A percentile compares a stretch with the other conserved stretches of the same genome.
Evolutionary conservation across 176 grass and related monocot species (phyloP).

Genomic region (Raddia distichophylla): DNA sequence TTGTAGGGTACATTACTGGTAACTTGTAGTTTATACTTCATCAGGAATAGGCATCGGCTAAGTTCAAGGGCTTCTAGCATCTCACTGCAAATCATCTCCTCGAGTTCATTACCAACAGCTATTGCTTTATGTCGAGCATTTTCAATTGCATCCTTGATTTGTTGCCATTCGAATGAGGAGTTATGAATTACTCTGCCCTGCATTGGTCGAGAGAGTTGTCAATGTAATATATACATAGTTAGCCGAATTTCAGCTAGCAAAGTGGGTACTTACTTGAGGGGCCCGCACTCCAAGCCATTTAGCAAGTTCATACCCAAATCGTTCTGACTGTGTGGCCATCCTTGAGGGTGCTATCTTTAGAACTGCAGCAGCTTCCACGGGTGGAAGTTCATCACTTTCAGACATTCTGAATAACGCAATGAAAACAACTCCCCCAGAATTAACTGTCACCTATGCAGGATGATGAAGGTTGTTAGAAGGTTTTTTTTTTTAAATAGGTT

Average conservation of each 20-base stretch:
- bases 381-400: slow-evolving; percentile 38
- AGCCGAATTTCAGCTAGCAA: slow-evolving; percentile 24
- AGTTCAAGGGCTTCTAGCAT: slow-evolving; percentile 90
- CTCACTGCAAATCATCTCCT: slow-evolving; percentile 74
- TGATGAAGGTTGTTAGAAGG: background rate
- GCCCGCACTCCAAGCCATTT: slow-evolving; percentile 90
- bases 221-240: slow-evolving; percentile 20
- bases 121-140: slow-evolving; percentile 54
- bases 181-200: slow-evolving; percentile 89
- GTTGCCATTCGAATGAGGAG: slow-evolving; percentile 81
- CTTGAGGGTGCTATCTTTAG: slow-evolving; percentile 95
- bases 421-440: slow-evolving; percentile 93
- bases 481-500: background rate
- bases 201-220: slow-evolving; percentile 37
- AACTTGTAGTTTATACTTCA: slow-evolving; percentile 70
- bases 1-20: slow-evolving; percentile 25
- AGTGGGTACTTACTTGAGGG: slow-evolving; percentile 68
- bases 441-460: slow-evolving; percentile 80
- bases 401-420: slow-evolving; percentile 70
- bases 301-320: slow-evolving; percentile 90
- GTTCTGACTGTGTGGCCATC: slow-evolving; percentile 97
- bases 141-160: slow-evolving; percentile 90
- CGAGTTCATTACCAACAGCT: slow-evolving; percentile 59
- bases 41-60: slow-evolving; percentile 85
- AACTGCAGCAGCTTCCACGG: slow-evolving; percentile 77